Evolutionary conservation across 176 grass and related monocot genomes (phyloP), one percentile per base, ranked within the genome.

Genomic region (Aegilops sharonensis): DNA sequence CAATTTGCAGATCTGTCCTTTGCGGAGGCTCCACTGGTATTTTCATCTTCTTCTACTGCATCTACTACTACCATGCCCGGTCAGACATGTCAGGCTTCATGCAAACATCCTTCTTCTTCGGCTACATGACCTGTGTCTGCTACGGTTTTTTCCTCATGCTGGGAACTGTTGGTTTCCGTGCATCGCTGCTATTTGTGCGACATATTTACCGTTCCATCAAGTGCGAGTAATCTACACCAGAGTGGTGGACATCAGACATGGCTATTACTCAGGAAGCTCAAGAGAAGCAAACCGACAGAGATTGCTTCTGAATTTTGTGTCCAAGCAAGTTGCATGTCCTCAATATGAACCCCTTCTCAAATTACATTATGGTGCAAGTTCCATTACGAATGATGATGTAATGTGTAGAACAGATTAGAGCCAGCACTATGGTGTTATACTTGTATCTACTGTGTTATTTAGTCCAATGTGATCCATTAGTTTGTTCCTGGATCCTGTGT

Each of bases 81-180:
- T 98, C 95, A 20, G 93, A 95, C 75, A 98, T 98, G 95, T 98
- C 95, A 34, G 95, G 93, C 42, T 98, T 98, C 92, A 95, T 97
- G 95, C 95, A 97, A 78, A 97, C 92, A 3, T 95, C 95, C 0
- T 97, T 97, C 90, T 98, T 98, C 93, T 98, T 98, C 36, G 95
- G 95, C 60, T 98, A 98, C 89, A 98, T 98, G 95, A 93, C 95
- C 72, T 98, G 95, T 5, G 86, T 95, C 88, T 98, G 95, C 91
- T 98, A 92, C 11, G 91, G 95, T 2, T 98, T 98, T 86, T 98
- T 98, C 89, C 95, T 98, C 63, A 98, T 95, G 95, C 83, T 98
- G 31, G 93, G 95, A 18, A 92, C 91, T 1, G 93, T 95, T 4
- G 95, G 93, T 75, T 98, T 98, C 81, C 95, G 93, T 2, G 95